Conservation (phyloP, 306 rosid species). For the Albizia julibrissin region DNA sequence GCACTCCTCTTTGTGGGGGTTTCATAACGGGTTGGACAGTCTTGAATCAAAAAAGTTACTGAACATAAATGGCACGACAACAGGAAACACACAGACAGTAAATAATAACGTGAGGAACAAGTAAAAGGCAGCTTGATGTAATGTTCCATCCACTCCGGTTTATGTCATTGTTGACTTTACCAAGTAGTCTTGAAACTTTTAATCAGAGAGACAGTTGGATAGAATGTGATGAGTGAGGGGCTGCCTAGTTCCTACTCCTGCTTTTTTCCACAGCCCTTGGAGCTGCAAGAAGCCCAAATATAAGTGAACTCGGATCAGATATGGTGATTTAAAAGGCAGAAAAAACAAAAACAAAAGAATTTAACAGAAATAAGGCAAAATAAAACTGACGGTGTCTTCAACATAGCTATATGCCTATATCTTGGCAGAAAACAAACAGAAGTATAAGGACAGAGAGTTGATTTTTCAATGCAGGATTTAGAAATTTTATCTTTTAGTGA, state of each 20-base stretch:
- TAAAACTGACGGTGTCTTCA: background rate
- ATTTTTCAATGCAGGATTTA: constrained; percentile 3
- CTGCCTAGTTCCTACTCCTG: constrained; percentile 60
- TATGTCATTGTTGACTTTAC: constrained; percentile 22
- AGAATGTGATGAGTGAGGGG: constrained; percentile 23
- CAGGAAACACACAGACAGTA: constrained; percentile 29
- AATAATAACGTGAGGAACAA: constrained; percentile 22
- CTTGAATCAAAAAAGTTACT: constrained; percentile 36
- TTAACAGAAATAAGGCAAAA: background rate
- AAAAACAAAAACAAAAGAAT: no score
- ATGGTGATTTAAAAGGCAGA: background rate
- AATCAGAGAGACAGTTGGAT: constrained; percentile 41
- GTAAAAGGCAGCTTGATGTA: constrained; percentile 32
- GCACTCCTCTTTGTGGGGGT: constrained; percentile 37
- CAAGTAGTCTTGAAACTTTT: constrained; percentile 27
- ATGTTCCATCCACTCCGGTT: constrained; percentile 38
- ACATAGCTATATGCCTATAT: background rate
- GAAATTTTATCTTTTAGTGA: background rate
- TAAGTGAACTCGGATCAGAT: constrained; percentile 5
- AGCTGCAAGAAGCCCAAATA: constrained; percentile 49
- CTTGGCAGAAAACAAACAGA: background rate
- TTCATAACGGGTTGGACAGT: constrained; percentile 28
- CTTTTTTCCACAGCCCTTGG: constrained; percentile 82
- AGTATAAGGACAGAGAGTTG: background rate
- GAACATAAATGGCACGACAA: constrained; percentile 41